These are phyloP conservation scores for Talaromyces sp. DNA, from an alignment of 2,329 filamentous ascomycete species.

Conservation along the genomic window DNA sequence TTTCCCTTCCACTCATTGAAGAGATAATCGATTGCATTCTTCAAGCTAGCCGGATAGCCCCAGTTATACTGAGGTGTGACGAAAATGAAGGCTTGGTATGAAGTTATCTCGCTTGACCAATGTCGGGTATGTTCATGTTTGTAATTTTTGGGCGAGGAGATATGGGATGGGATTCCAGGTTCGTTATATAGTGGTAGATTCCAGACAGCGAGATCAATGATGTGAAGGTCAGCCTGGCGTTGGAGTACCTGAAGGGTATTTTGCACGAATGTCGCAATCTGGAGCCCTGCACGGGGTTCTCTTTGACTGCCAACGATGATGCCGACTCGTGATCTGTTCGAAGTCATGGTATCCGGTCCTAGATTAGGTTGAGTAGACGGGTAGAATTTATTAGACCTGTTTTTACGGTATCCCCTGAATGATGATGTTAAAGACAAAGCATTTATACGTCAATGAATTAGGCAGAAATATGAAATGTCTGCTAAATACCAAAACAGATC, in stretches of 20 bases:
- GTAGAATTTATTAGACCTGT: neutral
- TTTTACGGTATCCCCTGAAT: neutral
- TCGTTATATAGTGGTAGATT: constrained; percentile 16
- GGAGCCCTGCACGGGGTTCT: constrained; percentile 4
- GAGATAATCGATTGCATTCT: constrained; percentile 61
- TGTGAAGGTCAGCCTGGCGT: neutral
- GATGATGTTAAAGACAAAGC: too few species aligned
- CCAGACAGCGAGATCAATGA: constrained; percentile 14
- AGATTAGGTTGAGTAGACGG: too few species aligned
- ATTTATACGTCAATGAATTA: neutral
- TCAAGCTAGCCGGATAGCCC: constrained; percentile 50
- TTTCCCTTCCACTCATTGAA: constrained; percentile 57
- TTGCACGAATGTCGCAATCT: constrained; percentile 11
- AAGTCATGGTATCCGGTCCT: neutral
- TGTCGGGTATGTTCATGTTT: constrained; percentile 12
- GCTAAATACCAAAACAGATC: too few species aligned
- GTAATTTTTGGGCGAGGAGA: neutral
- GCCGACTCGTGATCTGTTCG: neutral
- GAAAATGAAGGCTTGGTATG: constrained; percentile 34
- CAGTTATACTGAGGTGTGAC: constrained; percentile 51
- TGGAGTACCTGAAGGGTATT: neutral
- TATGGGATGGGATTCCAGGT: constrained; percentile 7
- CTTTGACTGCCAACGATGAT: constrained; percentile 13
- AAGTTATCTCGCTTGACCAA: constrained; percentile 15
- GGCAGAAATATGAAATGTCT: neutral